A percentile compares a stretch with the other conserved stretches of the same genome.
These are phyloP conservation scores for Vigna trinervia DNA, from an alignment of 306 rosid species.

Conservation along the genomic window DNA sequence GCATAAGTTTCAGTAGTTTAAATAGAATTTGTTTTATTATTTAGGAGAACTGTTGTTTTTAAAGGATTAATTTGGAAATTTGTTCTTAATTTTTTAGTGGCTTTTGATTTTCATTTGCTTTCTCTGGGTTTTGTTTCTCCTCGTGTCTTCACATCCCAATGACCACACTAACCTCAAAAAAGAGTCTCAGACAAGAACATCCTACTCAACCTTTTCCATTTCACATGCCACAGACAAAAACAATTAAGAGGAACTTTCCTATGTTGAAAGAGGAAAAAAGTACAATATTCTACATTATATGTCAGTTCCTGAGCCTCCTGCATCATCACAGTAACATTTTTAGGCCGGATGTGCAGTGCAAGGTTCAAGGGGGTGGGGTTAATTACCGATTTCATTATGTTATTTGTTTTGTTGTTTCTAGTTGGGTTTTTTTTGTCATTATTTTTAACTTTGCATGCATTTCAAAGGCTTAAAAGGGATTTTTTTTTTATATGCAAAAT, in stretches of 20 bases:
- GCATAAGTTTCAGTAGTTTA: neutral
- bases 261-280: neutral
- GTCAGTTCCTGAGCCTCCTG: constrained; percentile 28
- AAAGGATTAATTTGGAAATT: neutral
- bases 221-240: constrained; percentile 12
- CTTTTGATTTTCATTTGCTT: constrained; percentile 3
- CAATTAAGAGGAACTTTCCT: constrained; percentile 45
- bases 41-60: neutral
- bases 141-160: neutral
- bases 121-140: neutral
- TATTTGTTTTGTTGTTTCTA: constrained; percentile 6
- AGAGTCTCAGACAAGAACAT: neutral
- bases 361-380: constrained; percentile 36
- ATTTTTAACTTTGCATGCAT: constrained; percentile 26
- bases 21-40: neutral
- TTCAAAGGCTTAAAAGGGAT: constrained; percentile 23
- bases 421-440: neutral
- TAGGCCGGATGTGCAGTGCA: constrained; percentile 28
- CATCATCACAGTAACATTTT: constrained; percentile 1
- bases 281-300: constrained; percentile 11
- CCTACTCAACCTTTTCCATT: constrained; percentile 15
- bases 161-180: neutral
- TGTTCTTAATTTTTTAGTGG: neutral
- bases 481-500: constrained; percentile 5
- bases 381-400: constrained; percentile 21